Evolutionary conservation across 805 yeast genomes (phyloP), one percentile per base, ranked within the genome.

Genomic region (Schwanniomyces polymorphus): DNA sequence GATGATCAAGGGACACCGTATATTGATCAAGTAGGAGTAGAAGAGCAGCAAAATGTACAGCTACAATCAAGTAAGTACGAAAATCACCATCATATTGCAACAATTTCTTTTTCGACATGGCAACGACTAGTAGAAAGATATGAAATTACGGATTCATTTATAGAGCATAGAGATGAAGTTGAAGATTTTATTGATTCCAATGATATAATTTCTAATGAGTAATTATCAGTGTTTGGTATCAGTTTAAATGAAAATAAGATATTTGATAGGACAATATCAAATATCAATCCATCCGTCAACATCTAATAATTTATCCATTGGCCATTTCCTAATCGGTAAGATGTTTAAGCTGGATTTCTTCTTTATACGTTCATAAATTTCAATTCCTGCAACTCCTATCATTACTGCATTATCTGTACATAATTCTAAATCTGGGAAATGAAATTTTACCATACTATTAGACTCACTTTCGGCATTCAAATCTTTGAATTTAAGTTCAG

Each of bases 381-480:
- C 97, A 7, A 92, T 88, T 0, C 97, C 99, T 0, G 98, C 96
- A 84, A 95, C 89, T 1, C 97, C 99, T 44, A 94, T 94, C 99
- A 94, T 94, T 2, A 90, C 81, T 0, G 97, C 96, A 64, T 94
- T 94, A 60, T 94, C 99, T 0, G 97, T 90, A 61, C 99, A 94
- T 49, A 91, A 69, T 1, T 75, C 66, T 2, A 83, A 70, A 17
- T 80, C 82, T 0, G 97, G 97, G 56, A 83, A 89, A 53, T 80
- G 80, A 40, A 84, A 80, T 1, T 61, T 55, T 47, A 37, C 44
- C 29, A 54, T 39, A 21, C 23, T 21, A 4, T 21, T 5, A 4
- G 23, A 21, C 29, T 11, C 2, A 7, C 17, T 37, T 9, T 11
- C 14, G 10, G 6, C 17, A 37, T 37, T 21, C 6, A 43, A 25